Percentiles rank a stretch among this genome's conserved stretches.
These are phyloP conservation scores for Rhodamnia rubescens DNA, from an alignment of 345 rosid genomes.

Conservation along the genomic window DNA sequence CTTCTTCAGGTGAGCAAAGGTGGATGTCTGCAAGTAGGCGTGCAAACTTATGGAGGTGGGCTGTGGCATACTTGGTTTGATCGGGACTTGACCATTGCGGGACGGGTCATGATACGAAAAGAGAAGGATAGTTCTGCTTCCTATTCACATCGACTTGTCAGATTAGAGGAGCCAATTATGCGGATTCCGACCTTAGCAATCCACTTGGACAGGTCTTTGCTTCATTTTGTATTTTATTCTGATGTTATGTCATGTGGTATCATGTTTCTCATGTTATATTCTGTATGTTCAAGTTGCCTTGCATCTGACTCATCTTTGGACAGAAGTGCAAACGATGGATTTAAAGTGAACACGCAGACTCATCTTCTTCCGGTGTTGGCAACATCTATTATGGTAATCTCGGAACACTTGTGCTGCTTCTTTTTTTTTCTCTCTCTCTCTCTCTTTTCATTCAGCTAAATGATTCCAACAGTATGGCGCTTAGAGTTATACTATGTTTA, in stretches of 20 bases:
- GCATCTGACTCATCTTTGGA: not conserved
- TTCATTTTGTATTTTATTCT: not conserved
- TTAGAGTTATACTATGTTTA: not conserved
- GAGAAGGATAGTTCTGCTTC: slow-evolving; percentile 44
- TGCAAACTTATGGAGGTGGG: slow-evolving; percentile 92
- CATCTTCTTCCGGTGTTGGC: slow-evolving; percentile 88
- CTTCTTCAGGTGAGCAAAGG: slow-evolving; percentile 56
- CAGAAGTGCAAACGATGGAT: slow-evolving; percentile 88
- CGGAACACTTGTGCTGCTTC: not conserved
- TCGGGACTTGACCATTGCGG: slow-evolving; percentile 93
- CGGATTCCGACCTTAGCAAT: slow-evolving; percentile 92
- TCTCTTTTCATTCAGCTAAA: not conserved
- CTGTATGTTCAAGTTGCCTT: not conserved
- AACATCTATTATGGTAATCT: slow-evolving; percentile 69
- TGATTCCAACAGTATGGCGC: not conserved
- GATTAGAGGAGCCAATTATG: slow-evolving; percentile 80
- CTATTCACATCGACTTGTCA: slow-evolving; percentile 61
- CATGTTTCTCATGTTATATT: not conserved
- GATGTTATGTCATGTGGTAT: not conserved
- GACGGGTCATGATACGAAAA: slow-evolving; percentile 63
- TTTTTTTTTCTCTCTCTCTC: not conserved
- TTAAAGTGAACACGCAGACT: slow-evolving; percentile 78
- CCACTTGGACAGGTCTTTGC: slow-evolving; percentile 75
- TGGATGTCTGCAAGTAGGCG: slow-evolving; percentile 83
- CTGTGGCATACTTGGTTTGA: slow-evolving; percentile 99